These are phyloP conservation scores for Sphagnum contortum DNA, from an alignment of 225 moss, liverwort and hornwort genomes.

Conservation along the genomic window DNA sequence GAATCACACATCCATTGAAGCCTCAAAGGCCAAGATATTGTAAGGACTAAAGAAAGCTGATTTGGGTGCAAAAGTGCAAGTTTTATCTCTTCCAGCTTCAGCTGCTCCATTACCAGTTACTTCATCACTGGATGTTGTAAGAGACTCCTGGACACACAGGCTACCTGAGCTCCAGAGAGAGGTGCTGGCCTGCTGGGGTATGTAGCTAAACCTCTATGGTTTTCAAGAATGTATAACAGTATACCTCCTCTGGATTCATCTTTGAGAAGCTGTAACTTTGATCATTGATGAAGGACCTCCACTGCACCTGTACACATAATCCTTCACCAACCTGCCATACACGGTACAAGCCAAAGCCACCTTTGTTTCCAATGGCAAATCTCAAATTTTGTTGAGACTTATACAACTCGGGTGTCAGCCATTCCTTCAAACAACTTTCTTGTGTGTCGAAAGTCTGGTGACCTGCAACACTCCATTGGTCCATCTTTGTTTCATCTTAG, in stretches of 20 bases:
- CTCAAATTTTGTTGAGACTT: background rate
- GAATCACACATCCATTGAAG: background rate
- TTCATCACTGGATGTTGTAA: too few species aligned
- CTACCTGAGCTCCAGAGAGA: constrained; percentile 81
- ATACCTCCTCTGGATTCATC: constrained; percentile 58
- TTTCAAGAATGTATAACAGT: background rate
- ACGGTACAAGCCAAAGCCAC: constrained; percentile 19
- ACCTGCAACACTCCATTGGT: too few species aligned
- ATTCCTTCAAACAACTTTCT: background rate
- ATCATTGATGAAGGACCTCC: constrained; percentile 26
- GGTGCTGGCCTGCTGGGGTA: constrained; percentile 40
- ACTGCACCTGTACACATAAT: constrained; percentile 53
- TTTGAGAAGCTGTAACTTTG: constrained; percentile 81
- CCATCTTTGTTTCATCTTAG: too few species aligned
- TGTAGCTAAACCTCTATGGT: constrained; percentile 12
- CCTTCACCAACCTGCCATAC: constrained; percentile 72
- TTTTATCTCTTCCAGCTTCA: constrained; percentile 2
- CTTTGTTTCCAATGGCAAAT: background rate
- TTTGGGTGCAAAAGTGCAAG: background rate
- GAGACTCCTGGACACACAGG: background rate
- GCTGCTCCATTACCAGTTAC: background rate
- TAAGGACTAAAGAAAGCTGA: background rate
- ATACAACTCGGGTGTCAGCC: too few species aligned
- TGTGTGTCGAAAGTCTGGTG: background rate
- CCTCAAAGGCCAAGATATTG: background rate